phyloP scores from a whole-genome alignment of 2,329 filamentous ascomycete species.

The Daldinia sp. region DNA sequence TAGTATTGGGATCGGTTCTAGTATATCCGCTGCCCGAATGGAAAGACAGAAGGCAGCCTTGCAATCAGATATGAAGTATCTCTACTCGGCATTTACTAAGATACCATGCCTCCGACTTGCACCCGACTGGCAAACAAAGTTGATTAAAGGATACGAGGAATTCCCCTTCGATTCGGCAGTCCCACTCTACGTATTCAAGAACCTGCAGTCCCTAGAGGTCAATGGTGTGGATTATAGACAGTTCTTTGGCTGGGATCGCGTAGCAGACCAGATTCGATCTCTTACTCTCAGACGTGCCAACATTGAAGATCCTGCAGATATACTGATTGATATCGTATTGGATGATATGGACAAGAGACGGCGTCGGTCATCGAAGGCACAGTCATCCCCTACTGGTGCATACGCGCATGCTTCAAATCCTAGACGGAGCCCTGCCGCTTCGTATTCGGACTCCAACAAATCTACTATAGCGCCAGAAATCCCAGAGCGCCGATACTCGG shows the following conservation, averaged over 20 bases:
- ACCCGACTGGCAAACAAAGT: constrained; percentile 88
- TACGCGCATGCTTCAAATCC: constrained; percentile 68
- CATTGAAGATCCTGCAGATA: constrained; percentile 88
- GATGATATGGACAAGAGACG: constrained; percentile 96
- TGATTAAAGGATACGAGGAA: constrained; percentile 94
- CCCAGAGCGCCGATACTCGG: constrained; percentile 58
- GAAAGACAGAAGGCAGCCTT: constrained; percentile 90
- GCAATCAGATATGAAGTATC: constrained; percentile 88
- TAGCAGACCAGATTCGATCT: constrained; percentile 90
- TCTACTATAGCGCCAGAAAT: constrained; percentile 75
- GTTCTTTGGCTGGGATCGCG: constrained; percentile 95
- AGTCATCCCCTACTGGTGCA: constrained; percentile 78
- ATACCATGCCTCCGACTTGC: constrained; percentile 90
- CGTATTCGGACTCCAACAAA: constrained; percentile 71
- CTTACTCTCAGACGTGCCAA: constrained; percentile 87
- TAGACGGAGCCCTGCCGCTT: constrained; percentile 68
- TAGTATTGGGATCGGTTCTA: constrained; percentile 81
- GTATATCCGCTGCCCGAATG: constrained; percentile 80
- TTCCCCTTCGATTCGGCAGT: constrained; percentile 98
- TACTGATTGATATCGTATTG: constrained; percentile 90
- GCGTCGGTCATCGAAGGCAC: constrained; percentile 84
- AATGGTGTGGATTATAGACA: constrained; percentile 96
- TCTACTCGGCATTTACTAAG: constrained; percentile 98
- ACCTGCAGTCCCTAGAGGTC: constrained; percentile 90
- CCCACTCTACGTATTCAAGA: constrained; percentile 96